phyloP scores from a whole-genome alignment of 345 rosid species.

The Bruguiera parviflora region DNA sequence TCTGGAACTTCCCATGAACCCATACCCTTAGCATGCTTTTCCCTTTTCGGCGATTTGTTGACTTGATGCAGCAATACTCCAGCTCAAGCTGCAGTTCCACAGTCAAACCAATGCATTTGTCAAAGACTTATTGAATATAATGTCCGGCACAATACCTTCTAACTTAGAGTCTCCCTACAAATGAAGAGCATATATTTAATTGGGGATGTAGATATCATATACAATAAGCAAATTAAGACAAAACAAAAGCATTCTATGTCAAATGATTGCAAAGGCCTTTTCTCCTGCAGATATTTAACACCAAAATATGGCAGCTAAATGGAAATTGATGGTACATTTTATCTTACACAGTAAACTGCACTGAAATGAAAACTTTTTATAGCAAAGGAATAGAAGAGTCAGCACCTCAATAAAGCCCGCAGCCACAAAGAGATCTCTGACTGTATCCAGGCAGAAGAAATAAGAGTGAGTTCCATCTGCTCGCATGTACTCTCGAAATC shows the following conservation, averaged over 20 bases:
- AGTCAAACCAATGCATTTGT: constrained; percentile 5
- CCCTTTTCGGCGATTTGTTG: constrained; percentile 62
- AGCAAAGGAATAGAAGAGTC: background rate
- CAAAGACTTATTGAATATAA: background rate
- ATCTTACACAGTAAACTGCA: background rate
- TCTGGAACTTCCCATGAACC: constrained; percentile 92
- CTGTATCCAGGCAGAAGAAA: constrained; percentile 70
- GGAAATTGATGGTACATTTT: background rate
- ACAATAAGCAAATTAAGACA: background rate
- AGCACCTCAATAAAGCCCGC: constrained; percentile 80
- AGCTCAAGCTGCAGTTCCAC: constrained; percentile 64
- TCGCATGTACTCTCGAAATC: constrained; percentile 72
- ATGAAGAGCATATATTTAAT: too few species aligned
- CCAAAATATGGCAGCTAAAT: background rate
- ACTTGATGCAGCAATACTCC: constrained; percentile 73
- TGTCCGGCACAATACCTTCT: background rate
- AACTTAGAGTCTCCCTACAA: background rate
- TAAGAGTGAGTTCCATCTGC: constrained; percentile 83
- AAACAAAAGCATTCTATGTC: background rate
- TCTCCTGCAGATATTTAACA: background rate
- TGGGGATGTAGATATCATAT: too few species aligned
- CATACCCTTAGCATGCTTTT: constrained; percentile 78
- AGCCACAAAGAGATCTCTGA: constrained; percentile 48
- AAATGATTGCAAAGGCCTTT: background rate
- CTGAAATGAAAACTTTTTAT: background rate